These are phyloP conservation scores for Suillus luteus DNA, from an alignment of 768 basidiomycete genomes.

Conservation along the genomic window DNA sequence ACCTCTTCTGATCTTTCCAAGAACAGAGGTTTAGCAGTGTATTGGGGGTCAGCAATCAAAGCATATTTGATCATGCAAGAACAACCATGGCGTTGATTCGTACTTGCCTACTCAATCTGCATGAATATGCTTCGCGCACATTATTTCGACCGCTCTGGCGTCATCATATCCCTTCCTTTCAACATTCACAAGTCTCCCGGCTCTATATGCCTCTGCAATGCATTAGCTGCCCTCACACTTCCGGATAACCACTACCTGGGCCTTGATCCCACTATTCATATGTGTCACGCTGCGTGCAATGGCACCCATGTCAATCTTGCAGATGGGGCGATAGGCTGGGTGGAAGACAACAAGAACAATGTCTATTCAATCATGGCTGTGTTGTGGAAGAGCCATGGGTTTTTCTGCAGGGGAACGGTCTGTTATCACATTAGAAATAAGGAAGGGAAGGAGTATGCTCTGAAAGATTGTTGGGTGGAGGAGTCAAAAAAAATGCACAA, in stretches of 20 bases:
- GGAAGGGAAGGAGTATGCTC: background rate
- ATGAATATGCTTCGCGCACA: background rate
- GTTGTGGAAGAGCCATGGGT: background rate
- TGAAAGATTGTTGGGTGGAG: conserved; percentile 3
- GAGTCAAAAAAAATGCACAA: background rate
- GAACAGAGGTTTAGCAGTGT: background rate
- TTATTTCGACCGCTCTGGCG: background rate
- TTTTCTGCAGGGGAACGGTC: background rate
- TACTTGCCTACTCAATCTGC: background rate
- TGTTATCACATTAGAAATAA: background rate
- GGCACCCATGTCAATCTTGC: background rate
- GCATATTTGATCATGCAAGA: background rate
- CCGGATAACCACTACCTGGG: background rate
- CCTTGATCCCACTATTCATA: background rate
- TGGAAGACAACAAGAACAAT: background rate
- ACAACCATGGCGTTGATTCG: background rate
- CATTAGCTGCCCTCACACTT: background rate
- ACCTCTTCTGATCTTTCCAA: background rate
- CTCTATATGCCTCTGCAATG: background rate
- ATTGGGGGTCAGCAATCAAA: background rate
- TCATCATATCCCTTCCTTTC: background rate
- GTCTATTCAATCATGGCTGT: background rate
- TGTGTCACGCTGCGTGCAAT: background rate
- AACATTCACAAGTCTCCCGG: background rate
- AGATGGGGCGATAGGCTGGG: background rate